These are phyloP conservation scores for Monosporascus sp. DNA, from an alignment of 2,329 filamentous ascomycete species.

Conservation along the genomic window DNA sequence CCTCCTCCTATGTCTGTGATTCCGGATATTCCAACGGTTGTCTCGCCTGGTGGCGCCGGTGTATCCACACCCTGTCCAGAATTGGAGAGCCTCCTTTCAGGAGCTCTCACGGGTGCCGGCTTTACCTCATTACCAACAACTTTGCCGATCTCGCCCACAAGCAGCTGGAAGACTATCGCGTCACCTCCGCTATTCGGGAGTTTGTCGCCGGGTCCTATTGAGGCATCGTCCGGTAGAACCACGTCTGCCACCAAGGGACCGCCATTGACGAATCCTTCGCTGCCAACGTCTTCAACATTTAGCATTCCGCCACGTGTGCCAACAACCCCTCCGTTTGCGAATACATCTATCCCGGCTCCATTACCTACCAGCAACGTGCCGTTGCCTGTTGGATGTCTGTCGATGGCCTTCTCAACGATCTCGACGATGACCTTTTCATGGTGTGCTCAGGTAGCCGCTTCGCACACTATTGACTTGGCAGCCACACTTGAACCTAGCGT, in stretches of 20 bases:
- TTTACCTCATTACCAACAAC: neutral
- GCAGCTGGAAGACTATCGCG: no score
- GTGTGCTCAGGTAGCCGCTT: constrained; percentile 21
- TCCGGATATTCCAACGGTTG: neutral
- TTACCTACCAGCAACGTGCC: neutral
- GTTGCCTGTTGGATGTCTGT: constrained; percentile 12
- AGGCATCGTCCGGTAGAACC: no score
- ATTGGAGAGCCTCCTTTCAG: neutral
- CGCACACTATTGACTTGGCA: constrained; percentile 4
- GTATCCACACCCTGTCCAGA: neutral
- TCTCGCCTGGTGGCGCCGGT: constrained; percentile 2
- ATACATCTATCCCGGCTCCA: neutral
- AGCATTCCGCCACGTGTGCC: neutral
- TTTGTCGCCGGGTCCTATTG: no score
- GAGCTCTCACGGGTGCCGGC: neutral
- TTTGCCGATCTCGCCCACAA: no score
- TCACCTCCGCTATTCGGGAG: no score
- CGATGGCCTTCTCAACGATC: constrained; percentile 23
- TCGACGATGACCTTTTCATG: constrained; percentile 23
- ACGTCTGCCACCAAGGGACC: neutral
- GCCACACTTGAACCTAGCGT: constrained; percentile 4
- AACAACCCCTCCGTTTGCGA: neutral
- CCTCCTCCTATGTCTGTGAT: no score
- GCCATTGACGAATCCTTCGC: neutral
- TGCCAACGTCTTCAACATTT: constrained; percentile 1